Evolutionary conservation across 2,329 filamentous ascomycete genomes (phyloP), one percentile per base, ranked within the genome.

Genomic region (Nothophaeocryptopus gaeumannii): DNA sequence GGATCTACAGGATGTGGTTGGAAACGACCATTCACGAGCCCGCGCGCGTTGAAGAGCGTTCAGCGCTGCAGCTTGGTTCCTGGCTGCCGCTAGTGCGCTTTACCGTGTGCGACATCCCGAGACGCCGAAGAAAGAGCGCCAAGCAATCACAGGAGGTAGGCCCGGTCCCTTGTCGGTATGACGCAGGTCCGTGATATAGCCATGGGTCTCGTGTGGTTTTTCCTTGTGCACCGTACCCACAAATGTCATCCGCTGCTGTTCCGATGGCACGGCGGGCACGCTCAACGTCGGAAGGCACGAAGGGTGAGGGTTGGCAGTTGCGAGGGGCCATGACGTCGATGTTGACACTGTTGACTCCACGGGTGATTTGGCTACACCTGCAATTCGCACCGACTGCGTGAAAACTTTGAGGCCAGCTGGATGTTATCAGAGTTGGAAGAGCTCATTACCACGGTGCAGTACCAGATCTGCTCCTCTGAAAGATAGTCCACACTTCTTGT

Each of bases 1-100:
- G 48, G 48, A 54, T 51, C 51, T 34, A 38, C 50, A 42, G 51
- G 44, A 44, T 51, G 46, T 44, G 33, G 51, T 52, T 47, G 46
- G 36, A 53, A 52, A 42, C 48, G 29, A 39, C 51, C 49, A 54
- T 42, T 46, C 31, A 47, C 20, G 20, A 26, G 20, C 20, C 20
- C 3, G 20, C 20, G 20, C 20, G 20, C 20, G 20, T 26, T 26
- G 20, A 26, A 26, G 20, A 26, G 20, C 20, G 20, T 26, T 26
- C 20, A 26, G 20, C 20, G 3, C 20, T 26, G 20, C 20, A 26
- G 20, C 20, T 26, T 26, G 20, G 20, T 26, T 7, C 20, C 20
- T 26, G 20, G 20, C 7, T 26, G 20, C 20, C 20, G 20, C 20
- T 26, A 26, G 20, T 7, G 20, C 20, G 20, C 20, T 26, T 26